Percentiles rank a stretch among this genome's conserved stretches.
Evolutionary conservation across 306 rosid genomes (phyloP).

Genomic region (Abrus precatorius): DNA sequence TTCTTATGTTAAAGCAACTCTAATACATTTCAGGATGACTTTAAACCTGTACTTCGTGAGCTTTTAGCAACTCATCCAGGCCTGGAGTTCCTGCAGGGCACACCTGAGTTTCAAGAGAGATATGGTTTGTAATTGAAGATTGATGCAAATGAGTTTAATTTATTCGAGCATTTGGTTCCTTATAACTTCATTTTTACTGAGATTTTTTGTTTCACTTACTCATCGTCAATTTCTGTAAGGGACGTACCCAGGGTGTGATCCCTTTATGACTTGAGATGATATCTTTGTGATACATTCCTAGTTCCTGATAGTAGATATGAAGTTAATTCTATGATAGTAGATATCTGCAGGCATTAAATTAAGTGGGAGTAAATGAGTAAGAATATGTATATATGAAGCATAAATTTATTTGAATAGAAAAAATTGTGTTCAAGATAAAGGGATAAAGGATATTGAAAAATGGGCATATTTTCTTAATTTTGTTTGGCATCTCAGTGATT

Average conservation of each 20-base stretch:
- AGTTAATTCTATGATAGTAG: constrained; percentile 17
- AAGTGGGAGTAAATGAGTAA: neutral
- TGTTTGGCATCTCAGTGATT: constrained; percentile 17
- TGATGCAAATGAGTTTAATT: constrained; percentile 36
- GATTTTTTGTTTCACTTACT: constrained; percentile 18
- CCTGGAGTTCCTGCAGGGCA: constrained; percentile 93
- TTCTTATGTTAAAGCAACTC: constrained; percentile 45
- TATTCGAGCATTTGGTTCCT: constrained; percentile 36
- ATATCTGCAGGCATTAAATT: constrained; percentile 6
- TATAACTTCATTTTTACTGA: constrained; percentile 1
- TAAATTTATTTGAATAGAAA: constrained; percentile 10
- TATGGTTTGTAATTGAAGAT: constrained; percentile 76
- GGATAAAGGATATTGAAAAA: constrained; percentile 13
- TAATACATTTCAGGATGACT: constrained; percentile 79
- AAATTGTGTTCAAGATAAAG: neutral
- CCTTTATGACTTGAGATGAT: constrained; percentile 29
- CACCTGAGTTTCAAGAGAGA: constrained; percentile 99
- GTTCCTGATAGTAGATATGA: constrained; percentile 27
- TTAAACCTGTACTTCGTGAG: constrained; percentile 92
- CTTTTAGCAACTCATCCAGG: constrained; percentile 97
- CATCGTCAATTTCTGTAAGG: constrained; percentile 23
- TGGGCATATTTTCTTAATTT: neutral
- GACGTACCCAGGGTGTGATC: neutral
- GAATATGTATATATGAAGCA: neutral
- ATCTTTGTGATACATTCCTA: constrained; percentile 15